These are phyloP conservation scores for Aphanocladium album DNA, from an alignment of 2,329 filamentous ascomycete genomes.

Conservation along the genomic window DNA sequence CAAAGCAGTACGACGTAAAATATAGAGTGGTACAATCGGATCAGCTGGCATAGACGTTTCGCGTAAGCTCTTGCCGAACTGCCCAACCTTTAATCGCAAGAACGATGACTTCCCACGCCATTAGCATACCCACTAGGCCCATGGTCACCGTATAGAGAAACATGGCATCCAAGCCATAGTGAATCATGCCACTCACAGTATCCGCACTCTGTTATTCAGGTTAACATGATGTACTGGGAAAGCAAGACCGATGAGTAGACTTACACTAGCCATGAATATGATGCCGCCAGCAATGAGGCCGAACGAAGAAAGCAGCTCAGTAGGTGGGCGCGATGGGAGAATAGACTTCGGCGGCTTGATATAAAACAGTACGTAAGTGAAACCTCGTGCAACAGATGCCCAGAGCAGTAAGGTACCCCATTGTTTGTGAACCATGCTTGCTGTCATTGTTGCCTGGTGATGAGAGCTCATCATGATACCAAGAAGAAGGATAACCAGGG, in stretches of 20 bases:
- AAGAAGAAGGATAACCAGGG: conserved; percentile 76
- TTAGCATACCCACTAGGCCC: conserved; percentile 75
- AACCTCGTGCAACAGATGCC: conserved; percentile 69
- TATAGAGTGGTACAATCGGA: no score
- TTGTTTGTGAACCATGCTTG: conserved; percentile 88
- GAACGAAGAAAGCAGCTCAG: conserved; percentile 82
- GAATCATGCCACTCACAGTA: conserved; percentile 70
- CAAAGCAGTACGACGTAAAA: no score
- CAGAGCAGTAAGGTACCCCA: conserved; percentile 84
- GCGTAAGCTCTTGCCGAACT: conserved; percentile 37
- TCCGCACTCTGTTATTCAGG: conserved; percentile 57
- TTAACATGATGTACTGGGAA: conserved; percentile 16
- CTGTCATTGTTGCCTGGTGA: conserved; percentile 76
- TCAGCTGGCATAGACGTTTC: not conserved
- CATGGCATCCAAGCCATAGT: conserved; percentile 79
- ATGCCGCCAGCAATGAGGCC: conserved; percentile 82
- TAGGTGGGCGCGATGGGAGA: conserved; percentile 78
- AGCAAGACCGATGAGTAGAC: conserved; percentile 28
- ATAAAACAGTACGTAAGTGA: conserved; percentile 77
- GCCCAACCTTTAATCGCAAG: conserved; percentile 90
- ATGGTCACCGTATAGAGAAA: conserved; percentile 86
- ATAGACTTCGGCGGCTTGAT: conserved; percentile 75
- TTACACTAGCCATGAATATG: conserved; percentile 86
- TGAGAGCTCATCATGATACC: conserved; percentile 96
- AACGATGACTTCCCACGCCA: conserved; percentile 76